A percentile compares a stretch with the other conserved stretches of the same genome.
Conservation (phyloP, 139 green algal species). For the Picochlorum costavermella region DNA sequence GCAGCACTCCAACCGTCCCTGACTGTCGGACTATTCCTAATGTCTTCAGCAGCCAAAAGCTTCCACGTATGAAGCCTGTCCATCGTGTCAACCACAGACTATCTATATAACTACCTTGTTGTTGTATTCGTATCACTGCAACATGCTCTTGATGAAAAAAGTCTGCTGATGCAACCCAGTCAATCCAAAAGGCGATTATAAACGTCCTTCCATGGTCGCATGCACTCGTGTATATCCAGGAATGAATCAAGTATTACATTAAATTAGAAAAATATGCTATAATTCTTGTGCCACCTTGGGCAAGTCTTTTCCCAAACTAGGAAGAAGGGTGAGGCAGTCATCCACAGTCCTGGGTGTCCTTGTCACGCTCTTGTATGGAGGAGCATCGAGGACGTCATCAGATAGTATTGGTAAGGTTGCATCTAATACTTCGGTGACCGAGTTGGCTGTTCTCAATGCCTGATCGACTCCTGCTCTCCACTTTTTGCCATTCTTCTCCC, state of each 20-base stretch:
- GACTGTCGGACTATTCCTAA: constrained; percentile 14
- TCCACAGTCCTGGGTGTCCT: not conserved
- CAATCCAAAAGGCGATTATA: too few species aligned
- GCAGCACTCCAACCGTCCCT: constrained; percentile 12
- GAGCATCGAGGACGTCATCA: constrained; percentile 42
- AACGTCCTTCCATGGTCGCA: too few species aligned
- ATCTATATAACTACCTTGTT: too few species aligned
- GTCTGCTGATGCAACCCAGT: too few species aligned
- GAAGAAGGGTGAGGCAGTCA: not conserved
- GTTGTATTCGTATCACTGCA: too few species aligned
- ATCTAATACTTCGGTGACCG: constrained; percentile 26
- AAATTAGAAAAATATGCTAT: not conserved
- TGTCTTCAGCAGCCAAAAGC: constrained; percentile 12
- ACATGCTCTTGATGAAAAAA: too few species aligned
- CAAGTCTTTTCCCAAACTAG: not conserved
- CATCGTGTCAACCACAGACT: not conserved
- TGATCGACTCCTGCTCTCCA: constrained; percentile 39
- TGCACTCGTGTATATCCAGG: too few species aligned
- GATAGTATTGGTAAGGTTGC: constrained; percentile 31
- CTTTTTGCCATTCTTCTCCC: constrained; percentile 46
- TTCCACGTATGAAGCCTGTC: constrained; percentile 11
- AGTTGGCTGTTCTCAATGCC: constrained; percentile 6
- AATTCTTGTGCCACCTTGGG: not conserved
- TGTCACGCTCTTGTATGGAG: constrained; percentile 11
- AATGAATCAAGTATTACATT: too few species aligned